A percentile compares a stretch with the other conserved stretches of the same genome.
phyloP scores from a whole-genome alignment of 129 eudicot species.

The Lactuca sativa region DNA sequence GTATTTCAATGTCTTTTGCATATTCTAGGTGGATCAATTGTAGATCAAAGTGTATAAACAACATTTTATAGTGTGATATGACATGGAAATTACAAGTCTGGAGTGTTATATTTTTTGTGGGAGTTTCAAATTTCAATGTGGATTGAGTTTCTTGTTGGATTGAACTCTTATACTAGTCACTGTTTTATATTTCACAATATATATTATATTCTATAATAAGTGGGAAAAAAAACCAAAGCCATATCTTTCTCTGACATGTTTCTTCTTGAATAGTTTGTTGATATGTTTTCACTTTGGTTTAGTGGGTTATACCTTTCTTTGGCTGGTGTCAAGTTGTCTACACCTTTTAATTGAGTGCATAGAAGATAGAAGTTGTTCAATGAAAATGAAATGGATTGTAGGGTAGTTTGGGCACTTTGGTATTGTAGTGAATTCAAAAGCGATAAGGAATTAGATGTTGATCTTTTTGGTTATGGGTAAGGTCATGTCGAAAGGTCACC shows the following conservation, averaged over 20 bases:
- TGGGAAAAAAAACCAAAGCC: background rate
- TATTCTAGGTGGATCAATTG: background rate
- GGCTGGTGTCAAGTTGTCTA: constrained; percentile 21
- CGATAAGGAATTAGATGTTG: constrained; percentile 27
- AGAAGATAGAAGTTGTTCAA: constrained; percentile 1
- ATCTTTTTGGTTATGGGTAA: constrained; percentile 25
- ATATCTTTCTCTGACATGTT: constrained; percentile 5
- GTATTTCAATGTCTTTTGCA: constrained; percentile 8
- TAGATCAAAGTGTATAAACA: constrained; percentile 6
- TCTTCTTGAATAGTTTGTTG: constrained; percentile 9
- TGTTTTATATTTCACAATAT: too few relatives aligned
- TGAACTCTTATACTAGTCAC: too few relatives aligned
- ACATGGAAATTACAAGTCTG: constrained; percentile 3
- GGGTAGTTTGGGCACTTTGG: constrained; percentile 30
- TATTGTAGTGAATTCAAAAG: constrained; percentile 15
- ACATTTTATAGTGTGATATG: constrained; percentile 2
- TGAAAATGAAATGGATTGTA: constrained; percentile 24
- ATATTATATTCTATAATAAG: too few relatives aligned
- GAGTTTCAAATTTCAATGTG: too few relatives aligned
- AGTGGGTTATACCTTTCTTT: constrained; percentile 19
- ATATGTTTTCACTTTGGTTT: constrained; percentile 6
- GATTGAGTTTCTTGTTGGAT: too few relatives aligned
- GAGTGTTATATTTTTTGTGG: too few relatives aligned
- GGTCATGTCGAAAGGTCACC: constrained; percentile 26
- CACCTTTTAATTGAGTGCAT: constrained; percentile 21